Conservation (phyloP, 1,284 basidiomycete species). For the Puccinia brachypodii region DNA sequence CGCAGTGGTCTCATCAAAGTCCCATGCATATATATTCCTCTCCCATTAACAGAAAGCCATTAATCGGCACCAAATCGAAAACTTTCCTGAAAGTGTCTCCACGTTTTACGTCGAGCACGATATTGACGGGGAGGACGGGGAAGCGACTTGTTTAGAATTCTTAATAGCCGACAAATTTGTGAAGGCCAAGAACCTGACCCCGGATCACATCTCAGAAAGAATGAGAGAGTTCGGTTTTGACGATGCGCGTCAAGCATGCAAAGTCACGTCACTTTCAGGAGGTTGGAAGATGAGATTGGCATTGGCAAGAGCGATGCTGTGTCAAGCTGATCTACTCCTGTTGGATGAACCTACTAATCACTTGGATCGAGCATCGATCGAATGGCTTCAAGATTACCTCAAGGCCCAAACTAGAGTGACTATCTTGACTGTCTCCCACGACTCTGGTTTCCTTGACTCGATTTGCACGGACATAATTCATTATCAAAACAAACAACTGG, state of each 20-base stretch:
- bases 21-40: not conserved
- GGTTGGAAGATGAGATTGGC: conserved; percentile 93
- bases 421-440: conserved; percentile 94
- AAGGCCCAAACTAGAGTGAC: conserved; percentile 78
- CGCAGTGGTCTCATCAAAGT: not conserved
- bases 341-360: conserved; percentile 93
- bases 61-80: conserved; percentile 57
- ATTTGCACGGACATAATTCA: conserved; percentile 98
- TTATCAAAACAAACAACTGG: conserved; percentile 91
- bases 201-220: conserved; percentile 67
- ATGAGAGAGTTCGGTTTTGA: conserved; percentile 88
- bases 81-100: conserved; percentile 55
- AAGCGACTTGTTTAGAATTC: conserved; percentile 54
- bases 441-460: conserved; percentile 95
- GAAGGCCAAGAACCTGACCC: conserved; percentile 58
- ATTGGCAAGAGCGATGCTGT: conserved; percentile 92
- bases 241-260: conserved; percentile 76
- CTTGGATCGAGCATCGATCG: conserved; percentile 66
- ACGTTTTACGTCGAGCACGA: conserved; percentile 58
- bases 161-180: conserved; percentile 55
- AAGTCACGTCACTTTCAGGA: conserved; percentile 87
- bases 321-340: conserved; percentile 88
- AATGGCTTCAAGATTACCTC: conserved; percentile 91
- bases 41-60: conserved; percentile 51
- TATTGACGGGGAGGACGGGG: conserved; percentile 56